These are phyloP conservation scores for Myotisia sp. DNA, from an alignment of 2,329 filamentous ascomycete genomes.

Conservation along the genomic window DNA sequence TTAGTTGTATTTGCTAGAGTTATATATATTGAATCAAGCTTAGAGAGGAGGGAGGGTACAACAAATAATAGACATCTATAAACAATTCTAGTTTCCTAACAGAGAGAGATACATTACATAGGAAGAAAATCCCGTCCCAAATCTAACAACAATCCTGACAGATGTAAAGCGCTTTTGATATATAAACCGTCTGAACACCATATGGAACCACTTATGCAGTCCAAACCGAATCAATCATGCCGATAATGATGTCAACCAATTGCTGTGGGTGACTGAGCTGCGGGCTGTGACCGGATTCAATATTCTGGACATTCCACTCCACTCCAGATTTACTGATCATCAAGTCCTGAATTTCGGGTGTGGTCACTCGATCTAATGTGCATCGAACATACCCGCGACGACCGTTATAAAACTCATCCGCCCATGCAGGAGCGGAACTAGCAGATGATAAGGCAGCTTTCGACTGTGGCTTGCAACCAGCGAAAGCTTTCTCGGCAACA, in stretches of 20 bases:
- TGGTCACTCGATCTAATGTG: slow-evolving; percentile 4
- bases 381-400: slow-evolving; percentile 6
- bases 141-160: no score
- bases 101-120: no score
- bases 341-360: slow-evolving; percentile 4
- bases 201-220: no score
- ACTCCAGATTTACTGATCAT: slow-evolving; percentile 6
- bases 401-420: slow-evolving; percentile 7
- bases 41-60: no score
- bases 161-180: no score
- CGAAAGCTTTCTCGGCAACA: slow-evolving; percentile 2
- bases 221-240: slow-evolving; percentile 2
- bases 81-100: no score
- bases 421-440: slow-evolving; percentile 1
- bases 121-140: no score
- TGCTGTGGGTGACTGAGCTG: slow-evolving; percentile 8
- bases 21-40: no score
- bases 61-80: no score
- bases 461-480: slow-evolving; percentile 1
- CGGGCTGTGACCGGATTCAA: slow-evolving; percentile 8
- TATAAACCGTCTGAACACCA: no score
- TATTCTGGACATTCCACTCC: slow-evolving; percentile 3
- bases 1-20: no score
- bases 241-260: slow-evolving; percentile 3
- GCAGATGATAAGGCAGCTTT: background rate